A percentile compares a stretch with the other conserved stretches of the same genome.
phyloP scores from a whole-genome alignment of 2,329 filamentous ascomycete genomes.

The Phaeosphaeria sp. region DNA sequence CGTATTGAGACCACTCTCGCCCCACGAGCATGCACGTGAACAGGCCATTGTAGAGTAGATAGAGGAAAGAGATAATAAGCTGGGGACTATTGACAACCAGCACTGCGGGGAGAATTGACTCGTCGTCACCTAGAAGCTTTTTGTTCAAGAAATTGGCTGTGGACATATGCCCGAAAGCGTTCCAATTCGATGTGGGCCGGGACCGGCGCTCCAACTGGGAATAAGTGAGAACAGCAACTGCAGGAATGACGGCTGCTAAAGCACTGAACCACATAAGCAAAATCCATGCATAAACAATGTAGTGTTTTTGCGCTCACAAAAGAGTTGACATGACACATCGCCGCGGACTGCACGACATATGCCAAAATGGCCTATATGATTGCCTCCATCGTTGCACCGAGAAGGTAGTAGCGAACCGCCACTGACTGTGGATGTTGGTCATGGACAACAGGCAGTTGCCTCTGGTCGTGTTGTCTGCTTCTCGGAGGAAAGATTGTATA shows the following conservation, averaged over 20 bases:
- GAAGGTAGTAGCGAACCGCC: slow-evolving; percentile 1
- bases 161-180: background rate
- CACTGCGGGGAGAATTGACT: slow-evolving; percentile 15
- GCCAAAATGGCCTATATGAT: slow-evolving; percentile 4
- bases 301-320: background rate
- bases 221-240: background rate
- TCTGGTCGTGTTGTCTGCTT: slow-evolving; percentile 25
- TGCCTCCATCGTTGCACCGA: slow-evolving; percentile 4
- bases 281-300: background rate
- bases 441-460: slow-evolving; percentile 9
- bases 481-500: slow-evolving; percentile 29
- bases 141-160: background rate
- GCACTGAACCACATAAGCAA: background rate
- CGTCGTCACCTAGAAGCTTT: background rate
- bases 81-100: slow-evolving; percentile 58
- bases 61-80: slow-evolving; percentile 54
- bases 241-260: background rate
- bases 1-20: slow-evolving; percentile 54
- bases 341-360: slow-evolving; percentile 6
- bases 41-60: slow-evolving; percentile 55
- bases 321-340: slow-evolving; percentile 12
- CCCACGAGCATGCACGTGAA: slow-evolving; percentile 56
- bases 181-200: background rate
- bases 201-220: background rate
- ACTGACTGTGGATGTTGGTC: slow-evolving; percentile 5